Conservation (phyloP, 2,329 filamentous ascomycete genomes). For the Sporothrix sp. region DNA sequence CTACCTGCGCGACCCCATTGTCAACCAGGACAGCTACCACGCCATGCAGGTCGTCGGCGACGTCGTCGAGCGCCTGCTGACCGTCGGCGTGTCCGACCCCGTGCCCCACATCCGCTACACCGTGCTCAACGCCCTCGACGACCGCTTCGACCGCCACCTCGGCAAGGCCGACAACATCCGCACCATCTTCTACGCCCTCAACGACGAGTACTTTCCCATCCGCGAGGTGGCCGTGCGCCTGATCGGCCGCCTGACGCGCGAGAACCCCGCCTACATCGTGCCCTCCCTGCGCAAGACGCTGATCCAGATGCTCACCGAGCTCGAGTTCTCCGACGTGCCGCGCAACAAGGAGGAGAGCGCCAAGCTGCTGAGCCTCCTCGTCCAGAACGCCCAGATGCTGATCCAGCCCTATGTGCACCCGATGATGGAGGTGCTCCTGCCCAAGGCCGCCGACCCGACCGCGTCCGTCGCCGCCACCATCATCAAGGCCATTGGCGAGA, state of each 20-base stretch:
- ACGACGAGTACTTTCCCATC: conserved; percentile 88
- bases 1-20: conserved; percentile 92
- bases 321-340: conserved; percentile 90
- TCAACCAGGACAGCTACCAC: conserved; percentile 95
- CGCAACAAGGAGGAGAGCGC: conserved; percentile 95
- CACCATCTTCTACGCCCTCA: conserved; percentile 87
- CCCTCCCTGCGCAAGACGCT: conserved; percentile 89
- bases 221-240: conserved; percentile 93
- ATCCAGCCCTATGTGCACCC: conserved; percentile 96
- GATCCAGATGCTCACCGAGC: conserved; percentile 89
- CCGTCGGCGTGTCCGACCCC: conserved; percentile 85
- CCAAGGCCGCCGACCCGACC: conserved; percentile 78
- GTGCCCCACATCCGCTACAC: conserved; percentile 82
- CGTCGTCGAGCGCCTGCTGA: conserved; percentile 92
- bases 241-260: conserved; percentile 80
- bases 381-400: conserved; percentile 82
- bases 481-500: conserved; percentile 87
- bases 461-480: conserved; percentile 88
- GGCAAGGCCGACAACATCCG: conserved; percentile 96
- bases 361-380: conserved; percentile 81
- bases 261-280: conserved; percentile 96
- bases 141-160: conserved; percentile 92
- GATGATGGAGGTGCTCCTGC: conserved; percentile 88
- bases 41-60: conserved; percentile 95
- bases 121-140: conserved; percentile 80